A percentile compares a stretch with the other conserved stretches of the same genome.
These are phyloP conservation scores for Pluteus cervinus DNA, from an alignment of 768 basidiomycete genomes.

Conservation along the genomic window DNA sequence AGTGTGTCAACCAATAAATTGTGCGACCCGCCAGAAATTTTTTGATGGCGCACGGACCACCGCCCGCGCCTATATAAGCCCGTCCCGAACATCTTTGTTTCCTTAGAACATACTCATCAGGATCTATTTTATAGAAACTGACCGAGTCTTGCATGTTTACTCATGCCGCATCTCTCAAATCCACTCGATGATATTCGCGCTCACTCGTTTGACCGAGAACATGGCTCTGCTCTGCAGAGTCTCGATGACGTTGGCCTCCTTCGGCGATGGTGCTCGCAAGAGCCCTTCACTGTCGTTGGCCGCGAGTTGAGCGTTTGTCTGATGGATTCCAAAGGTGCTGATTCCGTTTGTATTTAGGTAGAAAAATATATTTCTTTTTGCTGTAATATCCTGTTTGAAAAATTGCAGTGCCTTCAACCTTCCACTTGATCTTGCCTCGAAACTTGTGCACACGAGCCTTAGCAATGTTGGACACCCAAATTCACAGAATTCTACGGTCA, in stretches of 20 bases:
- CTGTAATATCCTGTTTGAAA: no score
- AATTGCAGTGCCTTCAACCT: no score
- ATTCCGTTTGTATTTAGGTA: no score
- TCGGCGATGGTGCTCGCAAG: slow-evolving; percentile 16
- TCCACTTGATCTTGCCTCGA: no score
- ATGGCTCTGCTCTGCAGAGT: slow-evolving; percentile 36
- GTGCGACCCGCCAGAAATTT: no score
- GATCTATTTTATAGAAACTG: slow-evolving; percentile 80
- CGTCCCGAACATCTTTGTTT: slow-evolving; percentile 21
- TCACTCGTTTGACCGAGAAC: slow-evolving; percentile 67
- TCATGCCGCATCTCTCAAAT: slow-evolving; percentile 69
- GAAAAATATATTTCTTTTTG: no score
- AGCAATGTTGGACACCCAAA: no score
- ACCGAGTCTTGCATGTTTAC: slow-evolving; percentile 79
- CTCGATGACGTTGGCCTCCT: slow-evolving; percentile 62
- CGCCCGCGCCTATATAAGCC: no score
- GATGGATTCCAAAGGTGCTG: no score
- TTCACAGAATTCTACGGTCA: no score
- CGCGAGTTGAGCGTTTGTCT: slow-evolving; percentile 57
- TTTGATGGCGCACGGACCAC: slow-evolving; percentile 22
- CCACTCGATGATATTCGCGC: slow-evolving; percentile 62
- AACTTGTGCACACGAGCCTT: no score
- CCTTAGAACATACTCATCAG: slow-evolving; percentile 75
- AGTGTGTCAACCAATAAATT: no score
- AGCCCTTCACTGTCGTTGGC: slow-evolving; percentile 28